Percentiles rank a stretch among this genome's conserved stretches.
These are phyloP conservation scores for Wickerhamomyces sp. DNA, from an alignment of 1,139 yeast genomes.

Conservation along the genomic window DNA sequence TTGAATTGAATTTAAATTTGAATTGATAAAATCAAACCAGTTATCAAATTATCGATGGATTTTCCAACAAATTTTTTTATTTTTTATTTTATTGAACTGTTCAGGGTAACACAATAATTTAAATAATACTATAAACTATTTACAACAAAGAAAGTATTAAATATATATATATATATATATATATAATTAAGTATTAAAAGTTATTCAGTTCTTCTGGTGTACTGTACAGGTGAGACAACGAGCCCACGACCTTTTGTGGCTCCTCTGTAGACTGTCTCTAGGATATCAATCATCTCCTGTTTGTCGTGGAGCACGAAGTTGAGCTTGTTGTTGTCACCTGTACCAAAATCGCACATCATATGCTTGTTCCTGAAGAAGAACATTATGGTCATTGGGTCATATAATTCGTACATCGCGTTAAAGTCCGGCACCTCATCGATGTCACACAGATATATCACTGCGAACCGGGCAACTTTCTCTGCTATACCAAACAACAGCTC, in stretches of 20 bases:
- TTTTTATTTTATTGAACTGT: too few relatives aligned
- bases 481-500: constrained; percentile 76
- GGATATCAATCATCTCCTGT: constrained; percentile 86
- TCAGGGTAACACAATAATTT: too few relatives aligned
- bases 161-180: too few relatives aligned
- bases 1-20: too few relatives aligned
- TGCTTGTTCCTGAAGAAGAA: constrained; percentile 91
- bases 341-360: constrained; percentile 98
- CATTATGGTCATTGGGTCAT: constrained; percentile 90
- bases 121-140: too few relatives aligned
- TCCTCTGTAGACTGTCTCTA: constrained; percentile 87
- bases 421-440: constrained; percentile 88
- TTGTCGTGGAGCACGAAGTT: constrained; percentile 75
- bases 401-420: constrained; percentile 85
- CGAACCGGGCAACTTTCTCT: constrained; percentile 83
- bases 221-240: constrained; percentile 65
- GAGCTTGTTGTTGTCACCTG: constrained; percentile 94
- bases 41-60: too few relatives aligned
- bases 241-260: constrained; percentile 92
- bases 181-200: too few relatives aligned
- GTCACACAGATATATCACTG: constrained; percentile 83
- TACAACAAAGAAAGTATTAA: too few relatives aligned
- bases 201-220: constrained; percentile 16
- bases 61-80: too few relatives aligned
- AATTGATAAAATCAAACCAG: too few relatives aligned